phyloP scores from a whole-genome alignment of 1,139 yeast genomes.

The Ogataea hybrid region DNA sequence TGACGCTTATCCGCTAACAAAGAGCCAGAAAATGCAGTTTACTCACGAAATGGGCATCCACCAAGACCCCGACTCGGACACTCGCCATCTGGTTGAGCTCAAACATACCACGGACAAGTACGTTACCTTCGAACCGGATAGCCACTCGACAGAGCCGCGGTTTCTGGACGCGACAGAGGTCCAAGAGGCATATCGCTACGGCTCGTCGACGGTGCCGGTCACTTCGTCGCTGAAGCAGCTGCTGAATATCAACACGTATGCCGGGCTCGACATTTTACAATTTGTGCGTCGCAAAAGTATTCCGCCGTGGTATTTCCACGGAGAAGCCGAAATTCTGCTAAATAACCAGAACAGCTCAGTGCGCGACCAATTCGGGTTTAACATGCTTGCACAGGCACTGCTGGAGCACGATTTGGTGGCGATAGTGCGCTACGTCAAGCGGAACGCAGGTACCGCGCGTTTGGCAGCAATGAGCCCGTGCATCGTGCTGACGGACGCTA shows the following conservation, averaged over 20 bases:
- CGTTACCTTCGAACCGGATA: constrained; percentile 15
- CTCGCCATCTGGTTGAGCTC: constrained; percentile 26
- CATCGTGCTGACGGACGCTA: constrained; percentile 25
- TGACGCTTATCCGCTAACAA: constrained; percentile 66
- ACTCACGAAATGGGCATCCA: constrained; percentile 34
- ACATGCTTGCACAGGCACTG: constrained; percentile 56
- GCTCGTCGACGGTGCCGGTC: constrained; percentile 54
- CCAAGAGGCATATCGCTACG: constrained; percentile 62
- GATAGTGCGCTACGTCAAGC: constrained; percentile 60
- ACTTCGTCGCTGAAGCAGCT: constrained; percentile 44
- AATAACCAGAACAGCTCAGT: constrained; percentile 14
- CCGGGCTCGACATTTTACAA: constrained; percentile 65
- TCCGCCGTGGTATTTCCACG: constrained; percentile 58
- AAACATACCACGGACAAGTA: constrained; percentile 20
- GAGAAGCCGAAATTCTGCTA: constrained; percentile 57
- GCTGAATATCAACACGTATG: constrained; percentile 41
- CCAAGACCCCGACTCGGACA: constrained; percentile 21
- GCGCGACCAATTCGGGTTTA: constrained; percentile 45
- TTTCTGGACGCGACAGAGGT: constrained; percentile 25
- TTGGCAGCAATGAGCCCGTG: constrained; percentile 60
- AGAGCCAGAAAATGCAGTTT: constrained; percentile 40
- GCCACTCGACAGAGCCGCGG: constrained; percentile 31
- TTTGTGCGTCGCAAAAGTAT: constrained; percentile 46
- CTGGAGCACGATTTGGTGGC: constrained; percentile 48
- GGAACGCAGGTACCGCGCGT: constrained; percentile 45